Conservation (phyloP, 2,329 filamentous ascomycete genomes). For the Rutstroemia sp. region DNA sequence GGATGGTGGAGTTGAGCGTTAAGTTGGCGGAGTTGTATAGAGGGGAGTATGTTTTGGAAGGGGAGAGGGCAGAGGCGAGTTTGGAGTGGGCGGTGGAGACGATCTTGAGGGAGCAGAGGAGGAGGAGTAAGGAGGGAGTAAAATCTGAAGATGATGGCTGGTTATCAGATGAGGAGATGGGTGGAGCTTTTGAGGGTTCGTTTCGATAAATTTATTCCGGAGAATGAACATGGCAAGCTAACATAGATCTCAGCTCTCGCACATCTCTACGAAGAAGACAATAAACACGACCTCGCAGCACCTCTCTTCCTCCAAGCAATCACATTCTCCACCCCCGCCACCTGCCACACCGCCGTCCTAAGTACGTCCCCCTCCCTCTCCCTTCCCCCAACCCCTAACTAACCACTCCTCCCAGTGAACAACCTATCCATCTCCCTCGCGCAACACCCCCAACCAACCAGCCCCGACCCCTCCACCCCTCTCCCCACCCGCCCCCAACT, state of each 20-base stretch:
- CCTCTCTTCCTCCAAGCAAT: conserved; percentile 84
- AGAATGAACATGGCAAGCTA: conserved; percentile 18
- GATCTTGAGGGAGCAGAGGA: conserved; percentile 62
- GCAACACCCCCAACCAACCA: conserved; percentile 15
- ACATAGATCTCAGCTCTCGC: conserved; percentile 52
- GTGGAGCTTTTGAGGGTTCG: conserved; percentile 62
- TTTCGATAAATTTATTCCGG: not conserved
- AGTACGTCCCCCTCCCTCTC: conserved; percentile 41
- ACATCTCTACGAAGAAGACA: conserved; percentile 64
- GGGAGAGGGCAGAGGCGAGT: conserved; percentile 65
- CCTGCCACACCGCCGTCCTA: conserved; percentile 73
- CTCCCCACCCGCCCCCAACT: conserved; percentile 51
- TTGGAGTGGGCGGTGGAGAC: conserved; percentile 79
- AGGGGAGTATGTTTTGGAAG: conserved; percentile 65
- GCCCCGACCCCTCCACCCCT: conserved; percentile 30
- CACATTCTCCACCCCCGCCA: conserved; percentile 52
- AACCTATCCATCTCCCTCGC: not conserved
- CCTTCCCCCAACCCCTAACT: not conserved
- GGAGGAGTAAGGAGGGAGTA: conserved; percentile 49
- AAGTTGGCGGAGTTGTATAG: conserved; percentile 83
- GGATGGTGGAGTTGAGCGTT: conserved; percentile 66
- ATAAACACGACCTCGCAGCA: conserved; percentile 72
- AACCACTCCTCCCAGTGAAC: not conserved
- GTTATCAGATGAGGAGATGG: conserved; percentile 64
- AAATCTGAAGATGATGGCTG: conserved; percentile 65